These are phyloP conservation scores for Paragyromitra xinjiangensis DNA, from an alignment of 495 filamentous ascomycete genomes.

Conservation along the genomic window DNA sequence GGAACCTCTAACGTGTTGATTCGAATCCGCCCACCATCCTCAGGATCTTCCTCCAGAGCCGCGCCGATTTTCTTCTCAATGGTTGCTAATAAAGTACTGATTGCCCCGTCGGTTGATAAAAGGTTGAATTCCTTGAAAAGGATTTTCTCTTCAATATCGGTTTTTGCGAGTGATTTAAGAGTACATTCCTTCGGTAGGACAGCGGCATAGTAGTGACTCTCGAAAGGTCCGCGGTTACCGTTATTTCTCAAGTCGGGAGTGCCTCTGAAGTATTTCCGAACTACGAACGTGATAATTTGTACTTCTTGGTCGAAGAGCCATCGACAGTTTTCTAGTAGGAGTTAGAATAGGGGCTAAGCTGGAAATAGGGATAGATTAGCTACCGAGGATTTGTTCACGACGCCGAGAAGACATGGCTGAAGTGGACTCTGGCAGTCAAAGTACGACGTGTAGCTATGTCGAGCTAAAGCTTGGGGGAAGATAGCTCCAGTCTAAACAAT, in stretches of 20 bases:
- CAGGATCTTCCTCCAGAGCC: constrained; percentile 8
- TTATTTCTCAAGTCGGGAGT: background rate
- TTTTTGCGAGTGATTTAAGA: background rate
- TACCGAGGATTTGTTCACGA: constrained; percentile 34
- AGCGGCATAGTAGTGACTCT: constrained; percentile 13
- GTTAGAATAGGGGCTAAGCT: background rate
- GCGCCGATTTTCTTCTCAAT: constrained; percentile 21
- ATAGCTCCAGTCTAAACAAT: background rate
- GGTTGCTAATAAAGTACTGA: constrained; percentile 9
- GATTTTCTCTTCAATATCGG: constrained; percentile 9
- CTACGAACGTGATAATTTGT: constrained; percentile 22
- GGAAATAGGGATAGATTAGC: background rate
- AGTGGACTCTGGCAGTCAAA: background rate
- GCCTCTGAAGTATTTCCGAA: background rate
- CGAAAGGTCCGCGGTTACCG: background rate
- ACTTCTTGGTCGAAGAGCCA: constrained; percentile 34
- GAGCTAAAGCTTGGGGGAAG: background rate
- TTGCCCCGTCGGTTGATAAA: constrained; percentile 31
- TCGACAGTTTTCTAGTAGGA: constrained; percentile 13
- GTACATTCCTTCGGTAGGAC: constrained; percentile 31
- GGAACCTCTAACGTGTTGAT: background rate
- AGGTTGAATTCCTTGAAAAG: constrained; percentile 19
- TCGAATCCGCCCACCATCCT: constrained; percentile 4
- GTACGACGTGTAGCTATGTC: background rate
- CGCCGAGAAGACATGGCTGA: constrained; percentile 27